These are phyloP conservation scores for Verticillium nubilum DNA, from an alignment of 2,329 filamentous ascomycete species.

Conservation along the genomic window DNA sequence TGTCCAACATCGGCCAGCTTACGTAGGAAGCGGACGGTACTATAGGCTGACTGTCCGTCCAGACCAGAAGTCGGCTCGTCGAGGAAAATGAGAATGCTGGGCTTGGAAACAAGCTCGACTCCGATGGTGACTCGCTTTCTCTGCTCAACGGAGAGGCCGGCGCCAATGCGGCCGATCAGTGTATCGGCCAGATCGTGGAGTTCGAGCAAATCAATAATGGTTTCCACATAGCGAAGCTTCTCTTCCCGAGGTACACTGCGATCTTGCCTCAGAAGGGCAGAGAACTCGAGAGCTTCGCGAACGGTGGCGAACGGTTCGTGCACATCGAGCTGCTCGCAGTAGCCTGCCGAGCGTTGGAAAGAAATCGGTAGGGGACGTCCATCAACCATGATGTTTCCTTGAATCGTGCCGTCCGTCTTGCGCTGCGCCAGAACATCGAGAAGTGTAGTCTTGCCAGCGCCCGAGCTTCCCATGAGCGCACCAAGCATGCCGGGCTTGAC, in stretches of 20 bases:
- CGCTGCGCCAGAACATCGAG: constrained; percentile 77
- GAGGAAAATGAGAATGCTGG: constrained; percentile 53
- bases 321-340: constrained; percentile 77
- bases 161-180: constrained; percentile 44
- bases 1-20: constrained; percentile 63
- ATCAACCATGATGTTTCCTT: constrained; percentile 71
- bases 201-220: constrained; percentile 63
- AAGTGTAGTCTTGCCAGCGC: constrained; percentile 81
- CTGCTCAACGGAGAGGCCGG: constrained; percentile 46
- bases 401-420: constrained; percentile 71
- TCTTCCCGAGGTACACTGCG: constrained; percentile 57
- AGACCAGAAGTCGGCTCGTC: constrained; percentile 61
- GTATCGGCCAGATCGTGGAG: constrained; percentile 42
- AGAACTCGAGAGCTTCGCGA: constrained; percentile 70
- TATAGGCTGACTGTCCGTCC: constrained; percentile 63
- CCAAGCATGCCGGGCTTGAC: constrained; percentile 75
- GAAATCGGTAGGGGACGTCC: constrained; percentile 61
- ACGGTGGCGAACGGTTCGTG: constrained; percentile 70
- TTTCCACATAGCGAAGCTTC: constrained; percentile 71
- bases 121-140: constrained; percentile 54
- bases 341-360: constrained; percentile 75
- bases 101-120: constrained; percentile 57
- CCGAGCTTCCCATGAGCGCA: constrained; percentile 75
- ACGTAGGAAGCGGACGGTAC: constrained; percentile 59
- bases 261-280: constrained; percentile 67